A percentile compares a stretch with the other conserved stretches of the same genome.
Evolutionary conservation across 129 eudicot species (phyloP).

Genomic region (Helianthus tuberosus): DNA sequence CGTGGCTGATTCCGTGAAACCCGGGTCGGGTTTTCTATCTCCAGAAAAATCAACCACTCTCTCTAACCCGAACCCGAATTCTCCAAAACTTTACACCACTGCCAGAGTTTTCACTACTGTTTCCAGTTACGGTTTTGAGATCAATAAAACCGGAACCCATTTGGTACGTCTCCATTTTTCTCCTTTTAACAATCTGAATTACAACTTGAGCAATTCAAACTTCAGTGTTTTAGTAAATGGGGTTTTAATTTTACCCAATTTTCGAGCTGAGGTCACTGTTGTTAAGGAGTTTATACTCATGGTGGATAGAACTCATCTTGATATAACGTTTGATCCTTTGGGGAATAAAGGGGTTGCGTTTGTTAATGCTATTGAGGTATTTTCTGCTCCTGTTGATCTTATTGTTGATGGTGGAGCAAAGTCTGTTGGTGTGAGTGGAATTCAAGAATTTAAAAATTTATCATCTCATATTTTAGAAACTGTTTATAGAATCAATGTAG

Average conservation of each 20-base stretch:
- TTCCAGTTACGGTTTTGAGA: slow-evolving; percentile 49
- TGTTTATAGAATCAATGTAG: slow-evolving; percentile 91
- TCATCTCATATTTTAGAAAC: slow-evolving; percentile 60
- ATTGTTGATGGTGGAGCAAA: slow-evolving; percentile 56
- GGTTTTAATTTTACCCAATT: slow-evolving; percentile 48
- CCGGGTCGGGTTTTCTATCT: slow-evolving; percentile 47
- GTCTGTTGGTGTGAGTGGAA: slow-evolving; percentile 41
- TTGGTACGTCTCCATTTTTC: slow-evolving; percentile 87
- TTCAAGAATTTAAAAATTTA: slow-evolving; percentile 58
- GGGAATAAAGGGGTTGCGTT: slow-evolving; percentile 51
- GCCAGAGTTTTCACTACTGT: slow-evolving; percentile 66
- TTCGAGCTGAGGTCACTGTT: slow-evolving; percentile 37
- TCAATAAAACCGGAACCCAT: slow-evolving; percentile 64
- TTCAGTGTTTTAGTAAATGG: slow-evolving; percentile 75
- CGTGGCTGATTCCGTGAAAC: slow-evolving; percentile 48
- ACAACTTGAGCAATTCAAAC: slow-evolving; percentile 45
- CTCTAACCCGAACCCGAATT: slow-evolving; percentile 41
- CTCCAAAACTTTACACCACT: slow-evolving; percentile 48
- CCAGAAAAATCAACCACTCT: slow-evolving; percentile 44
- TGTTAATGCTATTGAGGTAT: slow-evolving; percentile 81
- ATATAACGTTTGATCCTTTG: slow-evolving; percentile 47
- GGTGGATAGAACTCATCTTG: slow-evolving; percentile 50
- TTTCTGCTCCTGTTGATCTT: slow-evolving; percentile 75
- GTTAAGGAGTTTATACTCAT: slow-evolving; percentile 61
- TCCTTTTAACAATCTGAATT: slow-evolving; percentile 52